Conservation (phyloP, 1,284 basidiomycete species). For the Melampsora americana region DNA sequence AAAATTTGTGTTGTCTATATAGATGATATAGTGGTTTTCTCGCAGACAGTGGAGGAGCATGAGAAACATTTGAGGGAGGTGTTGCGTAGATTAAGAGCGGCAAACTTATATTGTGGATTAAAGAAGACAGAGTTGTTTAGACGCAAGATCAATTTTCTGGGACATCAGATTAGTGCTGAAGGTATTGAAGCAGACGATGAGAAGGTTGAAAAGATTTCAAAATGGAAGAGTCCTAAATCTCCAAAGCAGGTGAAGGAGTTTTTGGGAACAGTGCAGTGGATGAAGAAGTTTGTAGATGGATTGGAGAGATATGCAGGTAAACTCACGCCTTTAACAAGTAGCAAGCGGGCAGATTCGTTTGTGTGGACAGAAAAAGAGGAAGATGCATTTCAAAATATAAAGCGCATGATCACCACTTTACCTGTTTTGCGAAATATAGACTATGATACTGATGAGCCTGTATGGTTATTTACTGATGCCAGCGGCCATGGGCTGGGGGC, state of each 20-base stretch:
- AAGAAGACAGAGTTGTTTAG: background rate
- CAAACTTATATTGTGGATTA: background rate
- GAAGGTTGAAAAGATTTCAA: background rate
- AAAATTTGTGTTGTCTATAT: no score
- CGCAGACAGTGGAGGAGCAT: no score
- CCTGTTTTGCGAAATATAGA: background rate
- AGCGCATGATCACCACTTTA: background rate
- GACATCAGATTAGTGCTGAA: background rate
- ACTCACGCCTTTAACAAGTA: background rate
- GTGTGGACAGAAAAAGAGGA: background rate
- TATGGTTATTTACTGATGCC: background rate
- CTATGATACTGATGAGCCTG: background rate
- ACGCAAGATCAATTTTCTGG: background rate
- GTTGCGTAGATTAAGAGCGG: background rate
- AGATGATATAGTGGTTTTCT: no score
- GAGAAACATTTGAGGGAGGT: background rate
- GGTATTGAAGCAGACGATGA: background rate
- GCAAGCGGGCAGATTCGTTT: no score
- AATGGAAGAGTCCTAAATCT: background rate
- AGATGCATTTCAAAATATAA: background rate
- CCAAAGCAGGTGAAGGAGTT: no score
- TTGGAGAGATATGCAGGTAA: background rate
- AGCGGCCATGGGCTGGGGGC: constrained; percentile 7
- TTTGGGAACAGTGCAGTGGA: no score
- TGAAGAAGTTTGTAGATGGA: constrained; percentile 45